A percentile compares a stretch with the other conserved stretches of the same genome.
phyloP scores from a whole-genome alignment of 768 basidiomycete genomes.

The Kwoniella botswanensis region DNA sequence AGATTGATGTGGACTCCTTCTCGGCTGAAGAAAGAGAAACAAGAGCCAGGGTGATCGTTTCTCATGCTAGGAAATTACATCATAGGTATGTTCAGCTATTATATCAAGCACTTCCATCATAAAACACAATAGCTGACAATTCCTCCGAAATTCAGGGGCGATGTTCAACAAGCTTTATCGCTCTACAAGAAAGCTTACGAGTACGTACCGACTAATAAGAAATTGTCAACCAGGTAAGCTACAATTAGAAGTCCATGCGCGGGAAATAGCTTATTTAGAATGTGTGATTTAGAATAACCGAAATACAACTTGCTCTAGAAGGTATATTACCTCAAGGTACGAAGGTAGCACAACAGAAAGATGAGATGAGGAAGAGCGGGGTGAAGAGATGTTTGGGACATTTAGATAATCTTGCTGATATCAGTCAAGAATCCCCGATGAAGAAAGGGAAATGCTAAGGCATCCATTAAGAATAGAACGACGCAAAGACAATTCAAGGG shows the following conservation, averaged over 20 bases:
- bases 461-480: not conserved
- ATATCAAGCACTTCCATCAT: not conserved
- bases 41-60: constrained; percentile 81
- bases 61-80: constrained; percentile 77
- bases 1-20: constrained; percentile 53
- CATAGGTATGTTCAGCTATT: constrained; percentile 67
- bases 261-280: no score
- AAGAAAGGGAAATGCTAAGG: constrained; percentile 7
- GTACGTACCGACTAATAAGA: constrained; percentile 84
- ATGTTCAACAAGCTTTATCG: constrained; percentile 77
- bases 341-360: not conserved
- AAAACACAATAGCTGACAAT: not conserved
- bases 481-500: no score
- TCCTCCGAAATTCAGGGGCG: constrained; percentile 64
- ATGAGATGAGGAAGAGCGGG: not conserved
- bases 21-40: constrained; percentile 77
- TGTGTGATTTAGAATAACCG: constrained; percentile 21
- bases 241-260: no score
- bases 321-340: constrained; percentile 22
- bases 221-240: constrained; percentile 84
- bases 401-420: constrained; percentile 16
- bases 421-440: constrained; percentile 10
- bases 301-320: constrained; percentile 36
- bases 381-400: constrained; percentile 21
- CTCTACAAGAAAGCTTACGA: constrained; percentile 80